Base-by-base conservation (phyloP, 371 early-diverging fungal genomes). In the Mortierella sp. region DNA sequence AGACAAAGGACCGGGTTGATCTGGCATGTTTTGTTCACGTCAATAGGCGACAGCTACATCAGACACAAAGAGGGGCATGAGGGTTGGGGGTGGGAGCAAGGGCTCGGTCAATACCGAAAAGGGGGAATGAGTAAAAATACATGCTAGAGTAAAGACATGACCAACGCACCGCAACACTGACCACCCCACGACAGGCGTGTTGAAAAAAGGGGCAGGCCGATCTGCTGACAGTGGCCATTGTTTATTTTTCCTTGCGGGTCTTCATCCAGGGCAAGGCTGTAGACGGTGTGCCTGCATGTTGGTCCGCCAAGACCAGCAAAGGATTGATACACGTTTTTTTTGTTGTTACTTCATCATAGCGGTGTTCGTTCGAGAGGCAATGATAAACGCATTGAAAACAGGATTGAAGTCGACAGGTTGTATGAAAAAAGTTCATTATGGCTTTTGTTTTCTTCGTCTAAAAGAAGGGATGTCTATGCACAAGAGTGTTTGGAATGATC, bases 191-290 rank as follows among this genome's bases (percentile, higher is more conserved):
- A 31, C 31, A 64, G 50, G 54, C 11, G 44, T n/a, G 13, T 51
- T 8, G 61, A 77, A 61, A 76, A 71, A 59, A 71, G 71, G 71
- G 77, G 76, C 71, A 48, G 55, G 31, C 28, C 69, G 37, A 77
- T 77, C 77, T 77, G 77, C 77, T 77, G 77, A 77, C 77, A 76
- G 34, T 50, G 55, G 76, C 76, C 31, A 73, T 28, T 28, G 57
- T 57, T 57, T 57, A 26, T 61, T 54, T 69, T 54, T 54, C 26
- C 9, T 16, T 44, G 14, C 46, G 1, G 55, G 43, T 55, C 34
- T 53, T 31, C 72, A 34, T 51, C 40, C 19, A 34, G 19, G 26
- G 53, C 53, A 28, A 11, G 50, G 55, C 40, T 73, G 43, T 71
- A 50, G 71, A 43, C 24, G 37, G 67, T 67, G 67, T 67, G 67